These are phyloP conservation scores for Arxiozyma heterogenica DNA, from an alignment of 1,139 yeast genomes.

Conservation along the genomic window DNA sequence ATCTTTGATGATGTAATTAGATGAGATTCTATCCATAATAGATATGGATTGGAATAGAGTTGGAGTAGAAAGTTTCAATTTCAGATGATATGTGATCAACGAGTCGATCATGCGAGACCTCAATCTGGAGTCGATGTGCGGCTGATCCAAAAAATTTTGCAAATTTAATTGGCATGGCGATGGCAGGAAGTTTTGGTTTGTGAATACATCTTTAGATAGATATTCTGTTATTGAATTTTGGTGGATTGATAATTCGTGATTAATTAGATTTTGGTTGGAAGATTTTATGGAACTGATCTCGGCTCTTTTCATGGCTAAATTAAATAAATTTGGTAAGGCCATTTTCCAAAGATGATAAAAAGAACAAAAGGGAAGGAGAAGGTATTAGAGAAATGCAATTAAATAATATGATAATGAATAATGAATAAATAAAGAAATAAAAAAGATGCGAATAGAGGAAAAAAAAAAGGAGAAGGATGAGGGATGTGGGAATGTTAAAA, in stretches of 20 bases:
- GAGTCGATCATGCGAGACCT: conserved; percentile 54
- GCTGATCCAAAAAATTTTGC: conserved; percentile 19
- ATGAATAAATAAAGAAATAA: too few species aligned
- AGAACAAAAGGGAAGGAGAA: too few species aligned
- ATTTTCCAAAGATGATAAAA: too few species aligned
- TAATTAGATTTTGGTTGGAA: conserved; percentile 16
- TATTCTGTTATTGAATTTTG: conserved; percentile 22
- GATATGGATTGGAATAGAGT: conserved; percentile 75
- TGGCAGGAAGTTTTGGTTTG: conserved; percentile 6
- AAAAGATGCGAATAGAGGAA: too few species aligned
- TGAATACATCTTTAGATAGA: conserved; percentile 10
- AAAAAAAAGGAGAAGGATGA: too few species aligned
- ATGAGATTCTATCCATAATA: conserved; percentile 83
- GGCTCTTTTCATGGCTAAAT: conserved; percentile 14
- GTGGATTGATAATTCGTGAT: conserved; percentile 21
- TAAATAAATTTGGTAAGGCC: conserved; percentile 3
- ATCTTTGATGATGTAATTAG: conserved; percentile 76
- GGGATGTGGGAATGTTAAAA: too few species aligned
- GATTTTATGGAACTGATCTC: conserved; percentile 14
- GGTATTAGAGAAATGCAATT: too few species aligned
- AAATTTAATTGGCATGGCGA: conserved; percentile 9
- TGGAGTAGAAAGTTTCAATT: conserved; percentile 65
- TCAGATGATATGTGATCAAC: conserved; percentile 72
- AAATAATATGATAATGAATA: too few species aligned
- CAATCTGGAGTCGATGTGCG: conserved; percentile 16